Conservation (phyloP, 305 asterid genomes). For the Fraxinus nigra region DNA sequence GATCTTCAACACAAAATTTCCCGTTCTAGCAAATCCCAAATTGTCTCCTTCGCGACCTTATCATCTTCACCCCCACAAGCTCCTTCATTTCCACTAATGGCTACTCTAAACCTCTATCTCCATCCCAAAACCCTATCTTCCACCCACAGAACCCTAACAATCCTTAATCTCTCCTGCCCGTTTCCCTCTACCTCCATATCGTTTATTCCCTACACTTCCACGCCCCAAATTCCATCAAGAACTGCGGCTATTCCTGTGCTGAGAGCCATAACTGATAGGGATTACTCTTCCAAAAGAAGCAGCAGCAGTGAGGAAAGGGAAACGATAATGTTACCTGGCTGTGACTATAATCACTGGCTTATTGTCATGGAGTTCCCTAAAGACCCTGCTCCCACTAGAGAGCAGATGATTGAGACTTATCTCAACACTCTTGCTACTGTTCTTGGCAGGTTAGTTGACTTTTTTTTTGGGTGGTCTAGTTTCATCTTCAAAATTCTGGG, state of each 20-base stretch:
- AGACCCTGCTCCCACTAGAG: conserved; percentile 96
- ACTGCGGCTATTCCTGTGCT: conserved; percentile 37
- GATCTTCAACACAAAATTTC: not conserved
- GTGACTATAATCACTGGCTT: conserved; percentile 96
- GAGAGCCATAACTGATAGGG: conserved; percentile 61
- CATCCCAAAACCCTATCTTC: conserved; percentile 56
- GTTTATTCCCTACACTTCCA: conserved; percentile 36
- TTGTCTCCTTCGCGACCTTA: conserved; percentile 26
- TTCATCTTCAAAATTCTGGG: not conserved
- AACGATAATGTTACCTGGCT: conserved; percentile 90
- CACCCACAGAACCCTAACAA: conserved; percentile 27
- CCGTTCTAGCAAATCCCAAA: conserved; percentile 18
- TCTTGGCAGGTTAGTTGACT: conserved; percentile 65
- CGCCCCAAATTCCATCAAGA: conserved; percentile 37
- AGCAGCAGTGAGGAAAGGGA: conserved; percentile 72
- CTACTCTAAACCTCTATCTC: conserved; percentile 46
- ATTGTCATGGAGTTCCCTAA: conserved; percentile 97
- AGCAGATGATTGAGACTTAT: conserved; percentile 96
- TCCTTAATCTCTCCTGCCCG: conserved; percentile 17
- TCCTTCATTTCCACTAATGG: conserved; percentile 38
- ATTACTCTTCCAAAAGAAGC: conserved; percentile 61
- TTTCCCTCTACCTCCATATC: conserved; percentile 29
- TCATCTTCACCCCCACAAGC: not conserved
- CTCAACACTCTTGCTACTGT: conserved; percentile 86
- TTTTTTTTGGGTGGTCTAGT: not conserved